Conservation (phyloP, 2,329 filamentous ascomycete genomes). For the Talaromyces islandicus region DNA sequence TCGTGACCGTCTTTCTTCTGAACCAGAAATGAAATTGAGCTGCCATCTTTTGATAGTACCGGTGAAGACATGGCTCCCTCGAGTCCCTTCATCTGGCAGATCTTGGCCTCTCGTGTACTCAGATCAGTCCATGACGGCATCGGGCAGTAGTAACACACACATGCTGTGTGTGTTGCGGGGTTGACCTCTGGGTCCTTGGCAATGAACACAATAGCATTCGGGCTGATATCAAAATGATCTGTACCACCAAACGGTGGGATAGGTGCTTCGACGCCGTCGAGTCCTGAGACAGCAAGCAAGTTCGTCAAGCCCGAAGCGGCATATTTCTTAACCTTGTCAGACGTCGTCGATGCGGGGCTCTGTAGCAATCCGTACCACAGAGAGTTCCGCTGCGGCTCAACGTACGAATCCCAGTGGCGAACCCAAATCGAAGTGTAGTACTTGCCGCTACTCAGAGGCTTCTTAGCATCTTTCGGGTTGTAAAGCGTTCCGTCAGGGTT, state of each 20-base stretch:
- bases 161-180: constrained; percentile 42
- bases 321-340: constrained; percentile 32
- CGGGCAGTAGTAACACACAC: constrained; percentile 40
- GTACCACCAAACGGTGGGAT: constrained; percentile 44
- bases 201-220: constrained; percentile 40
- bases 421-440: constrained; percentile 49
- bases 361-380: constrained; percentile 46
- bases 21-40: constrained; percentile 37
- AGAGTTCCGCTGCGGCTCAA: constrained; percentile 43
- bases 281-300: constrained; percentile 32
- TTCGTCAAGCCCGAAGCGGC: constrained; percentile 39
- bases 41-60: constrained; percentile 39
- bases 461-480: constrained; percentile 45
- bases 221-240: constrained; percentile 43
- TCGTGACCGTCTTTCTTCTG: constrained; percentile 43
- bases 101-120: constrained; percentile 22
- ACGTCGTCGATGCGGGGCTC: constrained; percentile 31
- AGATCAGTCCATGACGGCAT: constrained; percentile 38
- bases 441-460: constrained; percentile 40
- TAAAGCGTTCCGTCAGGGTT: constrained; percentile 43
- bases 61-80: constrained; percentile 41
- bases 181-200: constrained; percentile 41
- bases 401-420: constrained; percentile 48
- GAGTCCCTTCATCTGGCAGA: constrained; percentile 27
- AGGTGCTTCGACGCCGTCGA: constrained; percentile 39